Evolutionary conservation across 1,284 basidiomycete species (phyloP).

Genomic region (Ustilago crameri): DNA sequence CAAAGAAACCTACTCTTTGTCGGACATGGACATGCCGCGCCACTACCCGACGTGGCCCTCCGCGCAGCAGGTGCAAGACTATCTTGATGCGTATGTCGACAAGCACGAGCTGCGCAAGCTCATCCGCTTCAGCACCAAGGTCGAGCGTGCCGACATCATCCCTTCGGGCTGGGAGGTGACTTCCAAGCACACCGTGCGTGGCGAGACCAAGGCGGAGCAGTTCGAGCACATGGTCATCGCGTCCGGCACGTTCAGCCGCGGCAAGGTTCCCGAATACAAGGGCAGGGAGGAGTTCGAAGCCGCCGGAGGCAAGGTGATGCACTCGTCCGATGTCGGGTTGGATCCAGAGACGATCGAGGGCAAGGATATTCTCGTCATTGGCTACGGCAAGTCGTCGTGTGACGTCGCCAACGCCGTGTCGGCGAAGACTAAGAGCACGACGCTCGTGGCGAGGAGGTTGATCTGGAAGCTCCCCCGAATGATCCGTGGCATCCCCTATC

Average conservation of each 20-base stretch:
- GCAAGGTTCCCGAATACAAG: constrained; percentile 51
- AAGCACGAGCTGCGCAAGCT: constrained; percentile 40
- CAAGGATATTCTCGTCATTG: constrained; percentile 54
- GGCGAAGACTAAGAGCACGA: constrained; percentile 31
- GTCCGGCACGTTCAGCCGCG: constrained; percentile 54
- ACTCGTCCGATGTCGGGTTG: constrained; percentile 45
- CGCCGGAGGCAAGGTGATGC: constrained; percentile 50
- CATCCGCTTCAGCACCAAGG: constrained; percentile 44
- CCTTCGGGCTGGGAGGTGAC: constrained; percentile 27
- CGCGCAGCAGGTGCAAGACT: constrained; percentile 58
- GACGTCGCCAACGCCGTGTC: constrained; percentile 57
- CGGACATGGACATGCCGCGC: constrained; percentile 57
- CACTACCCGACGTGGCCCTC: constrained; percentile 57
- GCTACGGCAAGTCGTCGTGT: constrained; percentile 61
- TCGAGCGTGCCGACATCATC: constrained; percentile 29
- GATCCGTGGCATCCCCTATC: constrained; percentile 53
- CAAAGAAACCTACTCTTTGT: constrained; percentile 58
- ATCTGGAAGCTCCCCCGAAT: constrained; percentile 60
- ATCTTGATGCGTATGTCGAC: constrained; percentile 48
- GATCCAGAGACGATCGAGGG: constrained; percentile 29
- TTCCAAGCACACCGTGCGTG: constrained; percentile 5
- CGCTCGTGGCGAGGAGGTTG: constrained; percentile 54
- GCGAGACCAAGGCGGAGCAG: not conserved
- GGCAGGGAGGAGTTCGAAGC: constrained; percentile 41
- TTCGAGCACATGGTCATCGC: constrained; percentile 49